Evolutionary conservation across 352 stramenopile genomes (phyloP).

Genomic region (Pythium oligandrum): DNA sequence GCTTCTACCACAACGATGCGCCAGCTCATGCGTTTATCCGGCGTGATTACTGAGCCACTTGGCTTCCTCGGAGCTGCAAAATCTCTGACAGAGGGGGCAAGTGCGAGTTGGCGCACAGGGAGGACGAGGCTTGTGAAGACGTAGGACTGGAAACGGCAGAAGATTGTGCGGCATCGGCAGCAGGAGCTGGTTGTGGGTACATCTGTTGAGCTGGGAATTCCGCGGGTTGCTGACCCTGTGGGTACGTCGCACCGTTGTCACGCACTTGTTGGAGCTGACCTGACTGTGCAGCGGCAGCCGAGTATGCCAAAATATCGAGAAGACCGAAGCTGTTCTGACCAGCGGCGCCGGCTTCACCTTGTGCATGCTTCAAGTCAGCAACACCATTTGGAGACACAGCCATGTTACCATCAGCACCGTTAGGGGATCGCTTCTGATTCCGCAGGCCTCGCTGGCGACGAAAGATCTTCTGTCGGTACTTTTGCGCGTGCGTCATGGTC

Average conservation of each 20-base stretch:
- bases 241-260: too few species aligned
- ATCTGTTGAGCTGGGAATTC: too few species aligned
- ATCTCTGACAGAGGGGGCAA: slow-evolving; percentile 69
- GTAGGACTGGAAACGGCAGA: too few species aligned
- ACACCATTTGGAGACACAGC: slow-evolving; percentile 52
- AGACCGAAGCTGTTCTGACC: slow-evolving; percentile 38
- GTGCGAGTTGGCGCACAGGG: slow-evolving; percentile 39
- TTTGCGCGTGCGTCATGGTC: slow-evolving; percentile 88
- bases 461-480: slow-evolving; percentile 83
- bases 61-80: slow-evolving; percentile 51
- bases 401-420: slow-evolving; percentile 28
- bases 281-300: slow-evolving; percentile 17
- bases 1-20: too few species aligned
- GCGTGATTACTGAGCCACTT: slow-evolving; percentile 17
- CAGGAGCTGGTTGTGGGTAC: too few species aligned
- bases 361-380: slow-evolving; percentile 39
- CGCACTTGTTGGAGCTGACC: too few species aligned
- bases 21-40: too few species aligned
- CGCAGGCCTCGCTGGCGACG: slow-evolving; percentile 62
- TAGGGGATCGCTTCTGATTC: slow-evolving; percentile 54
- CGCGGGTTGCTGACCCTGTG: too few species aligned
- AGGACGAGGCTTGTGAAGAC: slow-evolving; percentile 3
- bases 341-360: slow-evolving; percentile 10
- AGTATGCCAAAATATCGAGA: slow-evolving; percentile 69
- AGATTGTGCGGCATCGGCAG: too few species aligned